Base-by-base conservation (phyloP, 2,329 filamentous ascomycete species). In the Colletotrichum sp. region DNA sequence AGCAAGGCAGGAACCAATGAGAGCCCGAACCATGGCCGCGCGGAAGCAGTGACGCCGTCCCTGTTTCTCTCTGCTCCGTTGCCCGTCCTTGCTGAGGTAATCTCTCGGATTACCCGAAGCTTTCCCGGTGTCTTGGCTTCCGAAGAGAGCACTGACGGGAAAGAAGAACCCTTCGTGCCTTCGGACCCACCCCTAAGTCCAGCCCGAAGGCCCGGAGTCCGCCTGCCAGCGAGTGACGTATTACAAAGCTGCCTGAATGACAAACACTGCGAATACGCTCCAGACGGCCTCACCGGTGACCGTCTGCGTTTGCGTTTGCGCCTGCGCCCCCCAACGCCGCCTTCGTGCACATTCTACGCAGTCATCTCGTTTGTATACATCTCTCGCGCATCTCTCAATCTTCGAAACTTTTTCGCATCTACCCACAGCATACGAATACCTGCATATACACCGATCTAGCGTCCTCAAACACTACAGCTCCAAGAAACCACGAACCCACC, bases 191-290 rank as follows among this genome's bases (percentile, higher is more conserved):
- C 32, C 24, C 10, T 16, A 65, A 71, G 60, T 71, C 55, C 69
- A 55, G 38, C 34, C 43, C 48, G 43, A 38, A 57, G n/a, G 43
- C 43, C 43, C 43, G 43, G 43, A 58, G 18, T 52, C 43, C 43
- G n/a, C 16, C 36, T 43, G 36, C 36, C 36, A 43, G 36, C 36
- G 26, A 55, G 71, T 82, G 82, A 82, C 82, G 84, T 82, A 86
- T 86, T 86, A 86, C 85, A 85, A 86, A 86, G 85, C 85, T 84
- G 78, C 78, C 72, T 73, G 65, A 38, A 75, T 82, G 76, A 82
- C 82, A 82, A 64, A 73, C 79, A 3, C 43, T 21, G n/a, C n/a
- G n/a, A 24, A 21, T 24, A 52, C 43, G n/a, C 63, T 38, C 80
- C 76, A 75, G 81, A 80, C 66, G 64, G 74, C 76, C 64, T 71